Evolutionary conservation across 2,329 filamentous ascomycete species (phyloP), one percentile per base, ranked within the genome.

Genomic region (Myriosclerotinia scirpicola): DNA sequence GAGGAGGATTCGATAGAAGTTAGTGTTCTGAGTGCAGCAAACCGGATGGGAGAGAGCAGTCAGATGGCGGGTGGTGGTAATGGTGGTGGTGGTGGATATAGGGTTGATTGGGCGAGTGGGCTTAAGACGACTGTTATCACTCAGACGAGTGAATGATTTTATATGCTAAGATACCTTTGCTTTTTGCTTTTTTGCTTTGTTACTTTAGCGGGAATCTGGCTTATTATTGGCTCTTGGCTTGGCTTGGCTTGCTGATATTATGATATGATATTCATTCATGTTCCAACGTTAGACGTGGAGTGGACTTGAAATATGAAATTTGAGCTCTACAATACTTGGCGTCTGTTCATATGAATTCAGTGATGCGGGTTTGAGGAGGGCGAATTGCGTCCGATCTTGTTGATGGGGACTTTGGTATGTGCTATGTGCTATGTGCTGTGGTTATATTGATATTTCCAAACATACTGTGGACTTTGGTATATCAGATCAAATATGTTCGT

Each of bases 131-230:
- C 56, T 6, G 26, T 62, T 26, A 46, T 62, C 15, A 66, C 48
- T 42, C 64, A 66, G 38, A 66, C 55, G n/a, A 34, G 42, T 44
- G 55, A 62, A 42, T 66, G 38, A 66, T 52, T 48, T 61, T 14
- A 17, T 44, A 20, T 44, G 34, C 44, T 12, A 7, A 34, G 26
- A 60, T 60, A 60, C 42, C 56, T 38, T 26, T 48, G 20, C 22
- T 11, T 22, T 54, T n/a, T 60, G 30, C 30, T 48, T 60, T 59
- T 59, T 59, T 60, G 42, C 30, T 60, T 20, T 38, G 30, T 50
- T 38, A 26, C 20, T 60, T 54, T 60, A 60, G 58, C 58, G 44
- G 20, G 44, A 44, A 58, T 34, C 7, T 17, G 55, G 55, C 8
- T 30, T 30, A 0, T 58, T 14, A 14, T 34, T 34, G 15, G 15